phyloP scores from a whole-genome alignment of 768 basidiomycete species.

The Xanthoconium purpureum region DNA sequence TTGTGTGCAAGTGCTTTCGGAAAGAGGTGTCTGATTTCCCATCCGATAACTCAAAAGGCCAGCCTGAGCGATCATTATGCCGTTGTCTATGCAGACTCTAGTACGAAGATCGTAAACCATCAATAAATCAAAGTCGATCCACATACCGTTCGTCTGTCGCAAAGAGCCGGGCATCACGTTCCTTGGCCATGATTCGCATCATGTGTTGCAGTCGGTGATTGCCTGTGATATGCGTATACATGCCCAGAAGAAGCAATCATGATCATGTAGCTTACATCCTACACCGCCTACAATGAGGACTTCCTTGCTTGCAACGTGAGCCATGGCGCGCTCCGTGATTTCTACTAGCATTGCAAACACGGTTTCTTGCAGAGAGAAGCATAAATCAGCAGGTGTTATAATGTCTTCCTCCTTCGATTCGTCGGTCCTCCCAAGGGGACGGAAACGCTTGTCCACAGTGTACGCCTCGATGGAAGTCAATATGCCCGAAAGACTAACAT shows the following conservation, averaged over 20 bases:
- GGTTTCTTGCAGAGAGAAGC: conserved; percentile 95
- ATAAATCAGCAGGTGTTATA: conserved; percentile 93
- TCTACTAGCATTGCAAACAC: conserved; percentile 98
- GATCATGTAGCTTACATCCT: conserved; percentile 70
- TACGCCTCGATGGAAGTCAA: conserved; percentile 85
- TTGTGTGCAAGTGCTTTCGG: conserved; percentile 88
- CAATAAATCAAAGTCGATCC: conserved; percentile 14
- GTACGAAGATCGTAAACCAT: background rate
- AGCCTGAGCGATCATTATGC: conserved; percentile 99
- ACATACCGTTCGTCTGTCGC: conserved; percentile 90
- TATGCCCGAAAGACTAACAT: conserved; percentile 93
- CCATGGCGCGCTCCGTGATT: conserved; percentile 99
- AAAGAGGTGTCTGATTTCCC: conserved; percentile 76
- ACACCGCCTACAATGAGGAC: conserved; percentile 98
- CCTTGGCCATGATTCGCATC: conserved; percentile 97
- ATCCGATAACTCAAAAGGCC: conserved; percentile 89
- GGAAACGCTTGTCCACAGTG: conserved; percentile 82
- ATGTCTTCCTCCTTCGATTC: conserved; percentile 50
- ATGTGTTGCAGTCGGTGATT: conserved; percentile 94
- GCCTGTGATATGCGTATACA: conserved; percentile 44
- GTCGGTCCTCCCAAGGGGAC: conserved; percentile 39
- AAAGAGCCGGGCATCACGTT: conserved; percentile 85
- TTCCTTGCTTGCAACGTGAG: conserved; percentile 93
- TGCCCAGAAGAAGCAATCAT: background rate
- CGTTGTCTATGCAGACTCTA: conserved; percentile 99